These are phyloP conservation scores for Diplodia corticola DNA, from an alignment of 2,329 filamentous ascomycete genomes.

Conservation along the genomic window DNA sequence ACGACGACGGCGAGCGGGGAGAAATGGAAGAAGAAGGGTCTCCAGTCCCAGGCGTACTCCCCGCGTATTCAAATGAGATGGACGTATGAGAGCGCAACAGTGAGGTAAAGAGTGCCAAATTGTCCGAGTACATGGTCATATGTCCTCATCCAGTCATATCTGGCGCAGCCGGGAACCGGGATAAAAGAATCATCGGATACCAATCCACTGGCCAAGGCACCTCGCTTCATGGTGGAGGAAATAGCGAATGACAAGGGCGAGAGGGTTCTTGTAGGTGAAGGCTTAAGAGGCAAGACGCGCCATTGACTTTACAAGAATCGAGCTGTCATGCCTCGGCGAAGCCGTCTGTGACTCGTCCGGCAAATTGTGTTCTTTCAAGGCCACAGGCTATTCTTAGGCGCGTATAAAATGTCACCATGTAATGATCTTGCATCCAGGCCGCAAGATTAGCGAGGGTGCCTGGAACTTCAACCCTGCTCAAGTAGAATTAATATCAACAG, in stretches of 20 bases:
- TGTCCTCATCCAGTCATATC: neutral
- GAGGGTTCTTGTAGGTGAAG: neutral
- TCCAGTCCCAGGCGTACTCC: neutral
- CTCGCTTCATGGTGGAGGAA: neutral
- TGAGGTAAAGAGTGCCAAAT: neutral
- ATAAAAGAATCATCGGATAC: neutral
- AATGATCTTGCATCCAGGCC: neutral
- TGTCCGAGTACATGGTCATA: neutral
- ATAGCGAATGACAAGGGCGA: neutral
- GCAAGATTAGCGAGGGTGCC: neutral
- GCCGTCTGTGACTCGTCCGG: neutral
- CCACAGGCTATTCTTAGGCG: conserved; percentile 7
- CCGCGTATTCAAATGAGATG: conserved; percentile 5
- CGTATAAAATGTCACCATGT: neutral
- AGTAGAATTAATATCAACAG: neutral
- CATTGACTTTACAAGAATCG: neutral
- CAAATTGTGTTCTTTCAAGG: neutral
- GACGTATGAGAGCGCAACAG: neutral
- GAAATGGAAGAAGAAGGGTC: conserved; percentile 1
- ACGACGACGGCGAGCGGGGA: neutral
- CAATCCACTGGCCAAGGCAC: neutral
- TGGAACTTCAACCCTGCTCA: neutral
- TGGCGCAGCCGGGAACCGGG: neutral
- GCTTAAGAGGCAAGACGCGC: neutral
- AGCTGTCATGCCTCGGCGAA: neutral